phyloP scores from a whole-genome alignment of 2,329 filamentous ascomycete genomes.

The Colletotrichum scovillei region DNA sequence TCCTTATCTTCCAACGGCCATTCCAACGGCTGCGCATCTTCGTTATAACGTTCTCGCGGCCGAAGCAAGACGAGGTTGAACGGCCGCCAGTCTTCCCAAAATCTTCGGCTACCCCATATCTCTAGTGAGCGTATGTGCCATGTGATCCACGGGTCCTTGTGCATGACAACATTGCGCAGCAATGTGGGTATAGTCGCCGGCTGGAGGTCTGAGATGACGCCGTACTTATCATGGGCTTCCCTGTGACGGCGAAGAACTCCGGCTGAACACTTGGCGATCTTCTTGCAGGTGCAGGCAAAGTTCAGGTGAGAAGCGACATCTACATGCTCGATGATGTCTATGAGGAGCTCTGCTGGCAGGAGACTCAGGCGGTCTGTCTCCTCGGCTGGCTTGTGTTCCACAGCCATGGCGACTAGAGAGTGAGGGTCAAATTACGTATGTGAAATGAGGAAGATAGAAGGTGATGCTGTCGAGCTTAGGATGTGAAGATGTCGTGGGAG shows the following conservation, averaged over 20 bases:
- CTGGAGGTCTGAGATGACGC: constrained; percentile 7
- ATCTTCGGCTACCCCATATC: constrained; percentile 1
- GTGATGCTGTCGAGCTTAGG: background rate
- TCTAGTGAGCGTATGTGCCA: constrained; percentile 24
- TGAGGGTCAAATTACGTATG: background rate
- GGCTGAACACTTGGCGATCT: background rate
- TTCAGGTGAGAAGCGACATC: constrained; percentile 1
- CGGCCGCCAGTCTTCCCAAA: constrained; percentile 16
- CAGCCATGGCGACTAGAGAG: background rate
- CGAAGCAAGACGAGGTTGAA: background rate
- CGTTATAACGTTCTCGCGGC: background rate
- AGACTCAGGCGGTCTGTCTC: background rate
- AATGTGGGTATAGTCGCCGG: constrained; percentile 7
- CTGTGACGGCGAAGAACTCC: constrained; percentile 5
- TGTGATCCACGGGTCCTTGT: background rate
- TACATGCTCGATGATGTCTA: constrained; percentile 10
- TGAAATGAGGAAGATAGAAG: background rate
- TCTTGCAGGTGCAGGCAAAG: constrained; percentile 5
- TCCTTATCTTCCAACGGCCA: background rate
- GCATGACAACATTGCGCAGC: background rate
- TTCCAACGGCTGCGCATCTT: background rate
- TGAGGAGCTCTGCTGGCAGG: constrained; percentile 10
- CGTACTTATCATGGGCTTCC: constrained; percentile 1
- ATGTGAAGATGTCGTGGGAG: background rate
- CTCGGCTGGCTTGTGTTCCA: background rate